phyloP scores from a whole-genome alignment of 192 early-diverging fungal species.

The Podila epigama region DNA sequence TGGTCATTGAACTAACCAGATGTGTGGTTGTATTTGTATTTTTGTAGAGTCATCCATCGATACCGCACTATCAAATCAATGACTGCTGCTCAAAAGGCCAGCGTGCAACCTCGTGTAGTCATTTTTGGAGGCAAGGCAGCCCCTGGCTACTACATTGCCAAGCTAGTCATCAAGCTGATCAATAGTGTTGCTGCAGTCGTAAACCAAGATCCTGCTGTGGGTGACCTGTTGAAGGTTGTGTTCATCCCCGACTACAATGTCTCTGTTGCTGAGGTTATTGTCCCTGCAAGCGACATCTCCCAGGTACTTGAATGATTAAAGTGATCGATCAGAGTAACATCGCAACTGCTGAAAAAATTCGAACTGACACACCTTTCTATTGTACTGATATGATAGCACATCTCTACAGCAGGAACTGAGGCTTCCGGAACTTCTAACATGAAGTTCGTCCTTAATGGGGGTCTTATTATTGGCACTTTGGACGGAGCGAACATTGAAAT shows the following conservation, averaged over 20 bases:
- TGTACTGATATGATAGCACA: conserved; percentile 66
- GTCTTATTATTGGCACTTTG: conserved; percentile 96
- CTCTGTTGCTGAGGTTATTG: conserved; percentile 93
- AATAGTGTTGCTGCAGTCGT: conserved; percentile 90
- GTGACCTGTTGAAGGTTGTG: conserved; percentile 90
- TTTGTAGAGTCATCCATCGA: conserved; percentile 84
- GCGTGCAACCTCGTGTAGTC: conserved; percentile 84
- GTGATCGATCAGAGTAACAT: too few relatives aligned
- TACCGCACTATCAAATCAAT: conserved; percentile 88
- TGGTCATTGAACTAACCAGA: not conserved
- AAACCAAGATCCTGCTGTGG: conserved; percentile 85
- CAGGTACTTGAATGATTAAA: too few relatives aligned
- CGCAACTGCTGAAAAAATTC: too few relatives aligned
- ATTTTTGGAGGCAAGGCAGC: conserved; percentile 98
- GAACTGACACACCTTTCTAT: not conserved
- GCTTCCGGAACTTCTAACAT: conserved; percentile 99
- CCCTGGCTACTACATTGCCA: conserved; percentile 98
- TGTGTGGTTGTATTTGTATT: not conserved
- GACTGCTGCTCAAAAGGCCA: conserved; percentile 66
- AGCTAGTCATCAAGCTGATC: conserved; percentile 99
- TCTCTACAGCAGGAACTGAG: conserved; percentile 98
- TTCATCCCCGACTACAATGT: conserved; percentile 99
- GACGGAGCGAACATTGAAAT: conserved; percentile 99
- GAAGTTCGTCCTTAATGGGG: conserved; percentile 99
- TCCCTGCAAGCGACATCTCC: conserved; percentile 98